Evolutionary conservation across 2,329 filamentous ascomycete genomes (phyloP).

Genomic region (Talaromyces sp.): DNA sequence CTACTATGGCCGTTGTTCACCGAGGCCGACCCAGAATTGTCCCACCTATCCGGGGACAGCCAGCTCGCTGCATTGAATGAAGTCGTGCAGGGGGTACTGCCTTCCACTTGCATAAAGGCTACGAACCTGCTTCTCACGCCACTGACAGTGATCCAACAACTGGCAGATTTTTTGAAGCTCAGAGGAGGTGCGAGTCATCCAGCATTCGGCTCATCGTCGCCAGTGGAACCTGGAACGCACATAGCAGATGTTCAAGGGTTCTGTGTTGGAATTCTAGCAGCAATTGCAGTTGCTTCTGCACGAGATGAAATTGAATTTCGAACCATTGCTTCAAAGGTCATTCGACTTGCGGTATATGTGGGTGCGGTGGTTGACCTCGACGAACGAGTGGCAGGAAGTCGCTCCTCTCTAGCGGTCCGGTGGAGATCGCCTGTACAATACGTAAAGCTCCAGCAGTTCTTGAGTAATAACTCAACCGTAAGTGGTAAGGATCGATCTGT

Average conservation of each 20-base stretch:
- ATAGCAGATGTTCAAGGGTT: slow-evolving; percentile 2
- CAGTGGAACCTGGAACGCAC: no score
- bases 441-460: background rate
- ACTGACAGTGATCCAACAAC: no score
- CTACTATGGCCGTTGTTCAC: no score
- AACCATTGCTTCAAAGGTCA: background rate
- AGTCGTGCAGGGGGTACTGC: no score
- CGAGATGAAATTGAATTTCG: background rate
- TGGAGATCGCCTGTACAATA: background rate
- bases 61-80: no score
- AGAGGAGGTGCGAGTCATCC: no score
- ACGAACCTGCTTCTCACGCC: no score
- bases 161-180: no score
- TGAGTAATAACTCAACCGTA: background rate
- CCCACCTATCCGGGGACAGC: no score
- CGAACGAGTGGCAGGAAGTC: background rate
- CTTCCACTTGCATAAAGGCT: no score
- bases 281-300: background rate
- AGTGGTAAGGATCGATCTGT: background rate
- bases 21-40: no score
- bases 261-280: background rate
- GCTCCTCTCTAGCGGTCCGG: background rate
- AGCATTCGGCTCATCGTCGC: no score
- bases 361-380: background rate
- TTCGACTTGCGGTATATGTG: background rate